Evolutionary conservation across 805 yeast species (phyloP).

Genomic region (Ogataea parapolymorpha): DNA sequence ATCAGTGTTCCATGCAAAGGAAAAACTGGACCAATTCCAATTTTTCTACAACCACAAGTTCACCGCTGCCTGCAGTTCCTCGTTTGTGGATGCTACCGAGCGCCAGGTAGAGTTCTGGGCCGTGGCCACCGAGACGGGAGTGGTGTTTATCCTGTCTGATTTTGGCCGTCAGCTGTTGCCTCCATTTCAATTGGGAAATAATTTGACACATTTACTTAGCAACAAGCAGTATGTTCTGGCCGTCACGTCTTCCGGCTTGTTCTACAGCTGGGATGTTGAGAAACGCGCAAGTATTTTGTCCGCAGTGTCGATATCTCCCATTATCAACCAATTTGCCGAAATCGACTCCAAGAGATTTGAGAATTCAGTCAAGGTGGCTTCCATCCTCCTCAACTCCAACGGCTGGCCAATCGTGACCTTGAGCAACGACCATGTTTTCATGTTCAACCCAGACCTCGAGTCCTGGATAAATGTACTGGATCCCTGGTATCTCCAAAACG

Average conservation of each 20-base stretch:
- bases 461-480: conserved; percentile 51
- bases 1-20: conserved; percentile 10
- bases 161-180: conserved; percentile 47
- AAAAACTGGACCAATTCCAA: conserved; percentile 38
- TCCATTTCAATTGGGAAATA: conserved; percentile 49
- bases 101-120: conserved; percentile 53
- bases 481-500: conserved; percentile 24
- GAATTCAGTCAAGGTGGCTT: conserved; percentile 19
- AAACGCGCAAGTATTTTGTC: conserved; percentile 33
- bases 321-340: conserved; percentile 39
- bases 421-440: conserved; percentile 38
- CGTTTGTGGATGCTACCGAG: conserved; percentile 33
- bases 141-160: conserved; percentile 43
- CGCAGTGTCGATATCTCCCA: conserved; percentile 51
- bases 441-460: conserved; percentile 39
- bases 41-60: conserved; percentile 40
- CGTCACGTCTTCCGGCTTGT: conserved; percentile 48
- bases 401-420: conserved; percentile 45
- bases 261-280: conserved; percentile 50
- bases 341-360: conserved; percentile 25
- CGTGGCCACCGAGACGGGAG: conserved; percentile 57
- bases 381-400: conserved; percentile 25
- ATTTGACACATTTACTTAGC: conserved; percentile 39
- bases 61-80: conserved; percentile 32
- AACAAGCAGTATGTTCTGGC: conserved; percentile 36